A percentile compares a stretch with the other conserved stretches of the same genome.
Conservation (phyloP, 768 basidiomycete genomes). For the Xerocomus brunneocitrinus region DNA sequence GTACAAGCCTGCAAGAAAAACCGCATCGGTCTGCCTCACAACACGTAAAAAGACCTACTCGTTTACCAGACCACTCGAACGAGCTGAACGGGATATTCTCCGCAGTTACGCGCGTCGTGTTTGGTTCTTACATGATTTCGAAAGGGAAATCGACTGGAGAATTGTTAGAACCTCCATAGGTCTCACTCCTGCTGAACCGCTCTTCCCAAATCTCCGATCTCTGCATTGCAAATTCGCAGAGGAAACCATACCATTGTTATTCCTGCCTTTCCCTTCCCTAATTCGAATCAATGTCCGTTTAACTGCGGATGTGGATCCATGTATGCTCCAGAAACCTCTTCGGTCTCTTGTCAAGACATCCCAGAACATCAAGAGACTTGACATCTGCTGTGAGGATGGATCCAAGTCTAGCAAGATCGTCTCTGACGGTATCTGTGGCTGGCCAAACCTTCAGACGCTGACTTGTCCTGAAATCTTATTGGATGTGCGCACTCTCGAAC, state of each 20-base stretch:
- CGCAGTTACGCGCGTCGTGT: constrained; percentile 2
- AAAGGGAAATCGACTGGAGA: not conserved
- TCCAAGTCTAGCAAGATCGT: not conserved
- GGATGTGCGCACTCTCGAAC: not conserved
- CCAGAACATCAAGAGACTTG: not conserved
- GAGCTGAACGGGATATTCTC: constrained; percentile 5
- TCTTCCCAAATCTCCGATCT: constrained; percentile 4
- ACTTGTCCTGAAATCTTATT: not conserved
- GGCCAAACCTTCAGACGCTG: constrained; percentile 2
- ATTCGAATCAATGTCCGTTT: not conserved
- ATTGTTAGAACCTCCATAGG: not conserved
- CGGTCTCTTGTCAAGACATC: not conserved
- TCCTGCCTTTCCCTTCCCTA: not conserved
- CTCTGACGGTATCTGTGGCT: constrained; percentile 1
- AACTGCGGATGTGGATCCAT: not conserved
- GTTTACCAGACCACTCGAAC: not conserved
- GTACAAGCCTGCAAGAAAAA: too few relatives aligned
- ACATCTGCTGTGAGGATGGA: not conserved
- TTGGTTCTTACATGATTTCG: not conserved
- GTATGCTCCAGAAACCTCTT: not conserved
- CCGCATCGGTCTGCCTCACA: too few relatives aligned
- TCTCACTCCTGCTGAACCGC: not conserved
- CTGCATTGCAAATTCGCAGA: not conserved
- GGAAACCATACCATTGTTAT: not conserved
- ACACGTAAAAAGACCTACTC: not conserved